Base-by-base conservation (phyloP, 202 grass and related monocot species). In the Carex arenaria region DNA sequence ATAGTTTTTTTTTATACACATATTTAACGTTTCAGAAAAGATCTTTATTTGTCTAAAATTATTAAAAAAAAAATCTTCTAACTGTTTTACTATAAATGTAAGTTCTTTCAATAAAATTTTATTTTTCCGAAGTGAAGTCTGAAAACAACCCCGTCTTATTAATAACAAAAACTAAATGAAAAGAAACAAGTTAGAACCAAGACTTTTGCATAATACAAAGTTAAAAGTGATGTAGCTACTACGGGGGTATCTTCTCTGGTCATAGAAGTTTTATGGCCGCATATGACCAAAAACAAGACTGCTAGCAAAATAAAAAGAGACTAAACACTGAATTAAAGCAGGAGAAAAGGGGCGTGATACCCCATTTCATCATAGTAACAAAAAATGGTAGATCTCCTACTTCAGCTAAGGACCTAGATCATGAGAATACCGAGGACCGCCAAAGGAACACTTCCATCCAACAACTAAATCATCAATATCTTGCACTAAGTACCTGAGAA, bases 321-420 rank as follows among this genome's bases (percentile, higher is more conserved):
- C 30, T 1, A 36, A 19, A 59, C 54, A 38, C 2, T 59, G 30
- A 34, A 59, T 34, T 57, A 57, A 78, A 31, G 22, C 22, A 54
- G 51, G 2, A 76, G 55, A 76, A 8, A 32, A 7, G 8, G 15
- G 53, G 72, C 15, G 12, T 36, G 52, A 34, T n/a, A 6, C 53
- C 19, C 52, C 73, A 78, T 59, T 31, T 55, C 30, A 57, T 59
- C 52, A 15, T 15, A 31, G 22, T 15, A 81, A 32, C 31, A 22
- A 71, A 70, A 45, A 61, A 68, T 61, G 61, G 57, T 64, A 79
- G 36, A 18, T 78, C 7, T 59, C 73, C 73, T 78, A 59, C 53
- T 74, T 72, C 38, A 54, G 72, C 51, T 59, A 7, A 77, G 1
- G 53, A 78, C 53, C 22, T 56, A 78, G 51, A 53, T 38, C 28